Conservation (phyloP, 2,329 filamentous ascomycete genomes). For the Pseudocercospora vitis region DNA sequence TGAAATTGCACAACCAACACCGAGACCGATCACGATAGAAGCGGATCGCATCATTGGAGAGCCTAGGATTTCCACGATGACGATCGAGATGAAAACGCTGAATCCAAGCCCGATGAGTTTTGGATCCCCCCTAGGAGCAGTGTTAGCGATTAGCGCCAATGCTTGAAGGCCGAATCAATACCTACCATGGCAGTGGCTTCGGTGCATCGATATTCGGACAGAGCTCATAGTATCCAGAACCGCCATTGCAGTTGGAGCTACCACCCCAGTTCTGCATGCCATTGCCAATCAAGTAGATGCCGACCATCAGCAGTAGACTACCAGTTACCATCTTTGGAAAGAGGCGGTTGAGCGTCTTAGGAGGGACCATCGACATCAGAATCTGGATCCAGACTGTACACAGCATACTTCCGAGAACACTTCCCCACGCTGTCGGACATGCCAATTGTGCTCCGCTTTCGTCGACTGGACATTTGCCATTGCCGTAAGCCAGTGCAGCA, state of each 20-base stretch:
- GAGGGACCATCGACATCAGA: constrained; percentile 13
- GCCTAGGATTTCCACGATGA: constrained; percentile 12
- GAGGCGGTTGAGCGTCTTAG: constrained; percentile 9
- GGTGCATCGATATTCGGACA: constrained; percentile 15
- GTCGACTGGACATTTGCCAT: constrained; percentile 9
- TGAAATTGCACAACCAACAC: constrained; percentile 12
- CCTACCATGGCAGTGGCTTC: constrained; percentile 14
- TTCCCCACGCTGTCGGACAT: constrained; percentile 12
- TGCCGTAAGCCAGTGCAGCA: constrained; percentile 7
- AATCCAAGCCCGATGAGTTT: constrained; percentile 19
- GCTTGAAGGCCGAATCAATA: neutral
- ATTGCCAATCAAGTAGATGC: constrained; percentile 15
- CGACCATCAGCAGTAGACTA: constrained; percentile 13
- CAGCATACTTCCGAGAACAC: constrained; percentile 14
- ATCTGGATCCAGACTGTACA: constrained; percentile 18
- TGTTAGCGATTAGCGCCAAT: neutral
- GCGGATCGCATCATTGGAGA: constrained; percentile 12
- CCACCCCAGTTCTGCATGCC: constrained; percentile 17
- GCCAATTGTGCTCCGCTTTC: constrained; percentile 10
- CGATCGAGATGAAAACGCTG: constrained; percentile 12
- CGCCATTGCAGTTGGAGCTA: constrained; percentile 13
- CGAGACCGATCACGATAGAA: constrained; percentile 14
- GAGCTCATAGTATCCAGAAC: constrained; percentile 11
- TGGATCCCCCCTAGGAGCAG: constrained; percentile 15
- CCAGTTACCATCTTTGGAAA: constrained; percentile 18